Base-by-base conservation (phyloP, 352 stramenopile genomes). In the Globisporangium emineosum region DNA sequence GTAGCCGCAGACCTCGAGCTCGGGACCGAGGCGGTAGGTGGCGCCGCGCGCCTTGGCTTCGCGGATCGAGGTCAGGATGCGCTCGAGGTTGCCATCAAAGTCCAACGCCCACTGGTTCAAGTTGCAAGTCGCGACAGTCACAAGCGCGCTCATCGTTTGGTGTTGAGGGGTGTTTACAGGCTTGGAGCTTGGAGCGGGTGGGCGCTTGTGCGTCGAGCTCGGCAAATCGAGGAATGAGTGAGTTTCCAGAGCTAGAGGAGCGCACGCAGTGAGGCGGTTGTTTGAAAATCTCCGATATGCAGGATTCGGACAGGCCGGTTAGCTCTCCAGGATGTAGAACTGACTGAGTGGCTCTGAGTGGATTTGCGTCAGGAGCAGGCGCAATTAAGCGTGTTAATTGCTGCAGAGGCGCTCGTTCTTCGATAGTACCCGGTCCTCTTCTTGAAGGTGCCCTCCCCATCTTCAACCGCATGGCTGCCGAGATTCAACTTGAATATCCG, bases 101-200 rank as follows among this genome's bases (percentile, higher is more conserved):
- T 99, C 97, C 54, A 99, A 79, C 37, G 97, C 93, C 97, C 97
- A 99, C 79, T 99, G 97, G 82, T 99, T 99, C 54, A 99, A 82
- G 70, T 99, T 99, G 80, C 97, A 99, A 35, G 97, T 98, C 52
- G 97, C 96, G 21, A 99, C 83, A 27, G 93, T 99, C 64, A 99
- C 85, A 33, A 97, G 76, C 33, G 85, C 69, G 67, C 81, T 96
- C 85, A 96, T 60, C 35, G n/a, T 94, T 30, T 47, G 32, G 29
- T 47, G 12, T 58, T 15, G 13, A n/a, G 25, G 52, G 19, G 52
- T 43, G 5, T 32, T 19, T 9, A 43, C 17, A 52, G 15, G 23
- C 21, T 35, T 49, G 21, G 30, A 33, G 29, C 29, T n/a, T 56
- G 42, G 3, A 17, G 43, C n/a, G 30, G 25, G 29, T 33, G 25